Conservation (phyloP, 192 early-diverging fungal species). For the Coemansia javaensis region DNA sequence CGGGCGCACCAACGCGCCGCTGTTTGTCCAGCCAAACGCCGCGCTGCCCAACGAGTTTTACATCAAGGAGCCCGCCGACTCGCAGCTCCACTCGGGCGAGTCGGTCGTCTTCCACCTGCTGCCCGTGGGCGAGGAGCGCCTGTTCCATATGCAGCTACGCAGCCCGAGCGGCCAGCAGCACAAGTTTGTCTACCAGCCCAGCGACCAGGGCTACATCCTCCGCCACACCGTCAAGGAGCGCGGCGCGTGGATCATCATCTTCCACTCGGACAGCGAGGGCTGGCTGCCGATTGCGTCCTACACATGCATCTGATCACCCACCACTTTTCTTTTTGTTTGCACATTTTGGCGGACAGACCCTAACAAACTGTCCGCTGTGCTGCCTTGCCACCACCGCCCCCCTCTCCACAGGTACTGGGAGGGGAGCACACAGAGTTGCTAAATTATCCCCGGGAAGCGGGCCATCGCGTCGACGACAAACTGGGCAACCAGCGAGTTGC, state of each 20-base stretch:
- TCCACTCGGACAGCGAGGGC: conserved; percentile 47
- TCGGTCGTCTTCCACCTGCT: conserved; percentile 44
- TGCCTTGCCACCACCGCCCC: too few species aligned
- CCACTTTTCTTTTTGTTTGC: background rate
- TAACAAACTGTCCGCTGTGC: too few species aligned
- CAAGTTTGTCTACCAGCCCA: conserved; percentile 54
- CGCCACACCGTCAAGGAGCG: conserved; percentile 50
- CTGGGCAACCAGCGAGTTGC: conserved; percentile 34
- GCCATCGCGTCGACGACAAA: conserved; percentile 32
- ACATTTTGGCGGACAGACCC: too few species aligned
- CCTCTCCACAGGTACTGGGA: too few species aligned
- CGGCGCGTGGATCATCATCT: conserved; percentile 52
- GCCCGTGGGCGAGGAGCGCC: conserved; percentile 47
- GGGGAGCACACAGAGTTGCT: background rate
- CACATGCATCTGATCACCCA: conserved; percentile 26
- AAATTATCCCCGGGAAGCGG: conserved; percentile 40
- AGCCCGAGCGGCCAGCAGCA: conserved; percentile 45
- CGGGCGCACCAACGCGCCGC: conserved; percentile 32
- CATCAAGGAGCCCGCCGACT: conserved; percentile 43
- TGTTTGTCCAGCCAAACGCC: conserved; percentile 48
- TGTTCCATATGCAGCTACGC: conserved; percentile 50
- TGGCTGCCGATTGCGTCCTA: conserved; percentile 52
- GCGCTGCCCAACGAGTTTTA: conserved; percentile 49
- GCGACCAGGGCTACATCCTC: conserved; percentile 51
- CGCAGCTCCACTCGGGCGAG: conserved; percentile 44